Evolutionary conservation across 2,329 filamentous ascomycete species (phyloP).

Genomic region (Fusarium foetens): DNA sequence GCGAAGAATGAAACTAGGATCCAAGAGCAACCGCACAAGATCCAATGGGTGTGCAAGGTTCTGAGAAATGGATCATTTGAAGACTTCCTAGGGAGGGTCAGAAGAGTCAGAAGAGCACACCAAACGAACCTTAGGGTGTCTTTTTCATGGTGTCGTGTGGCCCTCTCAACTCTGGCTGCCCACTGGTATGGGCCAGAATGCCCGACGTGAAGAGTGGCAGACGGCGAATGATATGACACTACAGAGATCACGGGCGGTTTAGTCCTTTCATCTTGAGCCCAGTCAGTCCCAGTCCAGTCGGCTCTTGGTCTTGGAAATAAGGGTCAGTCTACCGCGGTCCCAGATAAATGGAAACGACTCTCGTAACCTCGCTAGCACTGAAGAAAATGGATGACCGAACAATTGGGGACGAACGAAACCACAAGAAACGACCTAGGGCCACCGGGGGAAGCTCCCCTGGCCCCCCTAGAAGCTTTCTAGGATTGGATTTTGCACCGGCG

Average conservation of each 20-base stretch:
- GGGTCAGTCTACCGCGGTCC: slow-evolving; percentile 27
- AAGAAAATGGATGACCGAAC: slow-evolving; percentile 32
- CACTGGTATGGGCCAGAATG: slow-evolving; percentile 37
- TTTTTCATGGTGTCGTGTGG: slow-evolving; percentile 35
- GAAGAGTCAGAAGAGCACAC: slow-evolving; percentile 40
- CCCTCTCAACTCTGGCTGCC: slow-evolving; percentile 33
- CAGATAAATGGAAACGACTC: slow-evolving; percentile 27
- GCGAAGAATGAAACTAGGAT: slow-evolving; percentile 34
- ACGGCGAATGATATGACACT: slow-evolving; percentile 33
- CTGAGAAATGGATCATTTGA: slow-evolving; percentile 21
- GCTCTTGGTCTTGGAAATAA: slow-evolving; percentile 16
- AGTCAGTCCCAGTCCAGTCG: slow-evolving; percentile 7
- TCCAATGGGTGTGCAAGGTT: slow-evolving; percentile 31
- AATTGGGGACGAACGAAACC: slow-evolving; percentile 33
- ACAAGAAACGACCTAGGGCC: slow-evolving; percentile 29
- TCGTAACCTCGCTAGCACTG: slow-evolving; percentile 27
- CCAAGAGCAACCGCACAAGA: slow-evolving; percentile 15
- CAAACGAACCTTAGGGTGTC: slow-evolving; percentile 33
- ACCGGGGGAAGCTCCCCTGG: slow-evolving; percentile 35
- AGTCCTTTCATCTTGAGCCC: slow-evolving; percentile 21
- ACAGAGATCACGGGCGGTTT: slow-evolving; percentile 37
- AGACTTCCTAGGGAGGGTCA: slow-evolving; percentile 32
- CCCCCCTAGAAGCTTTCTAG: slow-evolving; percentile 33
- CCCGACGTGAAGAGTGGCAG: slow-evolving; percentile 5
- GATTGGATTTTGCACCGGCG: slow-evolving; percentile 13